Percentiles rank a stretch among this genome's conserved stretches.
Conservation (phyloP, 2,329 filamentous ascomycete species). For the Fusarium secorum region DNA sequence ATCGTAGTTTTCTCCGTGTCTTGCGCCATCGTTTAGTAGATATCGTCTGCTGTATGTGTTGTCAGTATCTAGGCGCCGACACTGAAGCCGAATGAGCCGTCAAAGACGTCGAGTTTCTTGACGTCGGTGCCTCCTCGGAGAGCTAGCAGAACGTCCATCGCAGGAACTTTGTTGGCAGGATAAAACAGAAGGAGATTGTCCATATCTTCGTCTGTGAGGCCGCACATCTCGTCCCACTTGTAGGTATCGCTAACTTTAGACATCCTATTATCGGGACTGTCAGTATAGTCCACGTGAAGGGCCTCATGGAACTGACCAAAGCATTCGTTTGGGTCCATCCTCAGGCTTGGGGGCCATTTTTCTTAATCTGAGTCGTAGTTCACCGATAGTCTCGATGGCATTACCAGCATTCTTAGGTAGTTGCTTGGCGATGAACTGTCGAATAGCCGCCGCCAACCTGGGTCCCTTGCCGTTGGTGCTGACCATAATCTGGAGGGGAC, state of each 20-base stretch:
- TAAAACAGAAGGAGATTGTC: slow-evolving; percentile 82
- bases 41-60: neutral
- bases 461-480: slow-evolving; percentile 98
- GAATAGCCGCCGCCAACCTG: slow-evolving; percentile 84
- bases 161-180: slow-evolving; percentile 61
- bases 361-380: slow-evolving; percentile 79
- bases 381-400: slow-evolving; percentile 85
- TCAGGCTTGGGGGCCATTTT: slow-evolving; percentile 75
- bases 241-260: slow-evolving; percentile 88
- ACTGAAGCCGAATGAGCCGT: slow-evolving; percentile 67
- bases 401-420: slow-evolving; percentile 83
- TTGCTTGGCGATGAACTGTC: slow-evolving; percentile 78
- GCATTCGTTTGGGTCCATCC: slow-evolving; percentile 88
- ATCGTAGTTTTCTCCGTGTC: slow-evolving; percentile 28
- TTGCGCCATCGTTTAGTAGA: neutral
- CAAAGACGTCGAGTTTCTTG: slow-evolving; percentile 62
- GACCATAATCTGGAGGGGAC: slow-evolving; percentile 97
- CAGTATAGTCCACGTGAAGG: neutral
- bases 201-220: slow-evolving; percentile 86
- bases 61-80: slow-evolving; percentile 52
- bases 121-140: slow-evolving; percentile 58
- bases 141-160: slow-evolving; percentile 61
- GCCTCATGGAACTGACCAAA: slow-evolving; percentile 67
- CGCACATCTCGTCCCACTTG: slow-evolving; percentile 83
- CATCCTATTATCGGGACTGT: slow-evolving; percentile 69